Evolutionary conservation across 768 basidiomycete genomes (phyloP), one percentile per base, ranked within the genome.

Genomic region (Boletus bicolor): DNA sequence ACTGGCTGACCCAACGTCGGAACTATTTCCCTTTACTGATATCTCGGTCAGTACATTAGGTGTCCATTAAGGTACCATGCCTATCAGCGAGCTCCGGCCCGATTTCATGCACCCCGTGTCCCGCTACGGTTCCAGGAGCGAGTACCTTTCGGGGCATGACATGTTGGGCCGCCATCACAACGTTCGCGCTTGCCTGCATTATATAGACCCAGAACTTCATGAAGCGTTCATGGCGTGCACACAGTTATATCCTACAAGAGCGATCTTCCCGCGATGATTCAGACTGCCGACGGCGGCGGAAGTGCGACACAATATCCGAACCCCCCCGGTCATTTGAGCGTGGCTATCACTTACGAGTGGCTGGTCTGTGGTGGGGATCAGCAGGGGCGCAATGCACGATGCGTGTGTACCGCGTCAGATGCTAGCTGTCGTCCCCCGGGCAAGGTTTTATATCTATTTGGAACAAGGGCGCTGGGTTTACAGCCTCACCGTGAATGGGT

Each of bases 231-330:
- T 30, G 28, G 28, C 7, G 7, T 32, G 10, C 17, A 35, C 21
- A 9, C 34, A 24, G 21, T 21, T 47, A 11, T 24, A 14, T 35
- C 5, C 34, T 19, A 7, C 34, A 24, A 38, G 26, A 41, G 28
- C 21, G 39, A 44, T 42, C 54, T 56, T 56, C 30, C 54, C 55
- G 55, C 55, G 55, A 56, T 35, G 44, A 46, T 46, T 17, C 37
- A 17, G 37, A 4, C 37, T 21, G 54, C 28, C 44, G 32, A 6
- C 38, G 44, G 38, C 38, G 44, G 54, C 54, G 55, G 37, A 56
- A 36, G 44, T 26, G 32, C 21, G n/a, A 14, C 0, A 6, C 38
- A 12, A 39, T 46, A n/a, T 34, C 36, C 30, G 42, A 32, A 15
- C n/a, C 34, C 45, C 35, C 19, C 12, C 17, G 19, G 53, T 19